Evolutionary conservation across 306 rosid genomes (phyloP).

Genomic region (Boehmeria nivea): DNA sequence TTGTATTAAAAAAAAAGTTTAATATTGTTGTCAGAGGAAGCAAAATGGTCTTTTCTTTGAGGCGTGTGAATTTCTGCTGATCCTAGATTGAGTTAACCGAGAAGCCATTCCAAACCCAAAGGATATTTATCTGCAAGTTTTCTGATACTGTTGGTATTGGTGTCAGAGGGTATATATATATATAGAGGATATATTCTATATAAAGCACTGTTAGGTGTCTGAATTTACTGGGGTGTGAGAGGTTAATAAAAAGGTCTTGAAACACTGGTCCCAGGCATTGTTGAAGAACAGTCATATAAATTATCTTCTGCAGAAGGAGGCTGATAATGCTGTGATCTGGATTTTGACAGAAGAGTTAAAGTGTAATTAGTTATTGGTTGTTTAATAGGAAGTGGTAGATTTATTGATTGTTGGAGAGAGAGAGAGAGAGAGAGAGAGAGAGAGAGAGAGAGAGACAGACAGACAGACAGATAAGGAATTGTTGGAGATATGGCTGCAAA

Average conservation of each 20-base stretch:
- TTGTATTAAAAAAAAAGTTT: slow-evolving; percentile 13
- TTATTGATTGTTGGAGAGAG: not conserved
- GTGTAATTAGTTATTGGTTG: slow-evolving; percentile 26
- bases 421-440: too few species aligned
- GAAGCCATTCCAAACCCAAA: slow-evolving; percentile 1
- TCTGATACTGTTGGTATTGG: slow-evolving; percentile 5
- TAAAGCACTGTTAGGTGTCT: slow-evolving; percentile 8
- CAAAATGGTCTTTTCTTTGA: slow-evolving; percentile 10
- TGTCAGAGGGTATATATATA: slow-evolving; percentile 14
- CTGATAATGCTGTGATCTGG: slow-evolving; percentile 26
- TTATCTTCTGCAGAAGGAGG: slow-evolving; percentile 19
- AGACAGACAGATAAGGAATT: not conserved
- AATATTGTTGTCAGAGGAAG: slow-evolving; percentile 23
- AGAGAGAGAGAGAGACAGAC: not conserved
- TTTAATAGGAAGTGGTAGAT: slow-evolving; percentile 7
- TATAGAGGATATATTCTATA: too few species aligned
- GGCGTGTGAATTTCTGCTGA: too few species aligned
- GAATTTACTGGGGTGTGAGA: slow-evolving; percentile 3
- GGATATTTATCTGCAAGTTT: slow-evolving; percentile 7
- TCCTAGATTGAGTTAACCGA: slow-evolving; percentile 16
- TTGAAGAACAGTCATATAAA: not conserved
- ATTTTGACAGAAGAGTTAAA: slow-evolving; percentile 19
- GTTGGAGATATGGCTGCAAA: slow-evolving; percentile 74
- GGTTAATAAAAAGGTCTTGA: not conserved
- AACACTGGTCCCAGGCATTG: slow-evolving; percentile 12